These are phyloP conservation scores for Mortierella sp. DNA, from an alignment of 371 early-diverging fungal genomes.

Conservation along the genomic window DNA sequence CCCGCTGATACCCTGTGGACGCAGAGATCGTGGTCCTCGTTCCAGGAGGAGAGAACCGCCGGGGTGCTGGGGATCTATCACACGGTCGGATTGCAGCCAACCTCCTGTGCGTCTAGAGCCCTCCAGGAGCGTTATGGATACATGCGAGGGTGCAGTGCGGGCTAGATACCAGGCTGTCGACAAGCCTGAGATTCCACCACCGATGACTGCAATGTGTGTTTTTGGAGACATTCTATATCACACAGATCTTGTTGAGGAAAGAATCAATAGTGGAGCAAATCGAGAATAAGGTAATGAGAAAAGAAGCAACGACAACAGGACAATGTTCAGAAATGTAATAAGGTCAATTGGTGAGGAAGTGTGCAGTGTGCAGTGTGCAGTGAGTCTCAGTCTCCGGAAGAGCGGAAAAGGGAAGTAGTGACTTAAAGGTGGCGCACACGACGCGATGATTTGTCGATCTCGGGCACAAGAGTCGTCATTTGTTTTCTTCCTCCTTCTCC, in stretches of 20 bases:
- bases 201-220: conserved; percentile 76
- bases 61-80: conserved; percentile 43
- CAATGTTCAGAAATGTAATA: too few species aligned
- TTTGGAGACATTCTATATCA: conserved; percentile 25
- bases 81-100: conserved; percentile 81
- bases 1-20: conserved; percentile 82
- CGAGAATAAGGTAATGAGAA: too few species aligned
- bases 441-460: too few species aligned
- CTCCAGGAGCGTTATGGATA: conserved; percentile 80
- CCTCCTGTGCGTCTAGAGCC: conserved; percentile 82
- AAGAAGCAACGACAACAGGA: too few species aligned
- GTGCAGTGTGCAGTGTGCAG: too few species aligned
- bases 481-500: background rate
- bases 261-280: too few species aligned
- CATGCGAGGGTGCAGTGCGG: conserved; percentile 60
- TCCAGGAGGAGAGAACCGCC: conserved; percentile 75
- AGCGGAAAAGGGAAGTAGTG: too few species aligned
- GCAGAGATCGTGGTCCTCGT: conserved; percentile 88
- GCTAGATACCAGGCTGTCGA: conserved; percentile 87
- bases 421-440: too few species aligned
- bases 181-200: conserved; percentile 95
- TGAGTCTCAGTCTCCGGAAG: too few species aligned
- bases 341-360: too few species aligned
- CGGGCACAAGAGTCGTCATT: too few species aligned
- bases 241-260: too few species aligned